Base-by-base conservation (phyloP, 1,139 yeast species). In the Yarrowia galli region DNA sequence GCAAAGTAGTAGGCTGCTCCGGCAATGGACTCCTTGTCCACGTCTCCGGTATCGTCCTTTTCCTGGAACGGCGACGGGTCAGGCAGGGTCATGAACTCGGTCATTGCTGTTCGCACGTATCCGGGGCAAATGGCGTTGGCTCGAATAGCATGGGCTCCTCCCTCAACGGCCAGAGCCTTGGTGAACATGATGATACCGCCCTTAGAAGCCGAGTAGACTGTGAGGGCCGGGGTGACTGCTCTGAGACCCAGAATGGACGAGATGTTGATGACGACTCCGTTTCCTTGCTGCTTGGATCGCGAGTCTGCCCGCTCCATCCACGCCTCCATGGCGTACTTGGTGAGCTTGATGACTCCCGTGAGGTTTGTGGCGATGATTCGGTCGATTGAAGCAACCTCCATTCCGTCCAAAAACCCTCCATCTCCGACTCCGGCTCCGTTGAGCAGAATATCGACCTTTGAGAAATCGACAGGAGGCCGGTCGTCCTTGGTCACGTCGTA, bases 121-220 rank as follows among this genome's bases (percentile, higher is more conserved):
- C 96, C 96, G 0, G 97, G 97, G 12, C 89, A 77, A 0, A 93
- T 76, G 0, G 89, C 82, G 73, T 89, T 89, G 49, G 89, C 89
- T 48, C 91, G 74, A 4, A 88, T 81, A 2, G 80, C 78, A 51
- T 79, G 76, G 0, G 81, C 68, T 13, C 83, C 83, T 69, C 89
- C 77, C 73, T 95, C 99, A 3, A 77, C 74, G 0, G 95, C 88
- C 58, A 92, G 76, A 0, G 89, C 80, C 58, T 80, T 78, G 0
- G 96, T 85, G 73, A 92, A 89, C 6, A 90, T 91, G 65, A 76
- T 76, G 4, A 81, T 69, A 0, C 96, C 98, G 0, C 92, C 89
- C 75, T 95, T 95, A 65, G 92, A 82, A 0, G 97, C 95, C 0
- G 92, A 82, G 75, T 95, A 95, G 0, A 90, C 88, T 0, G 89